Conservation (phyloP, 1,139 yeast species). For the Candida glucosophila region DNA sequence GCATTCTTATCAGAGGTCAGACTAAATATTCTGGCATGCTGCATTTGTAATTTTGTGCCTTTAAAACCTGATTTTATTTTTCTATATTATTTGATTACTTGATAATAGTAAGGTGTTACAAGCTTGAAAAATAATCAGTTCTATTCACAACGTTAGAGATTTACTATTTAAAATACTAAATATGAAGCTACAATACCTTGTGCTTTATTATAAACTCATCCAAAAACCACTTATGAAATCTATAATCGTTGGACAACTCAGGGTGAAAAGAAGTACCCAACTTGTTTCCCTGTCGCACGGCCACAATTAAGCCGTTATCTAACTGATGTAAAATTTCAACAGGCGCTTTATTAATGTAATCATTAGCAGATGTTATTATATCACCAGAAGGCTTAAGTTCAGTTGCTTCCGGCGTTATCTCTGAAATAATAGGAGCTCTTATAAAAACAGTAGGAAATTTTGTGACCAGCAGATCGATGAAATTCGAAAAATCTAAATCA, state of each 20-base stretch:
- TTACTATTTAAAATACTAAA: no score
- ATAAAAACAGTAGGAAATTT: constrained; percentile 60
- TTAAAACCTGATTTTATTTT: no score
- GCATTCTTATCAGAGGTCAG: no score
- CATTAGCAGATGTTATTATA: constrained; percentile 17
- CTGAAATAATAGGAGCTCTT: constrained; percentile 66
- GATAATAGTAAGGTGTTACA: no score
- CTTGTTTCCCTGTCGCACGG: constrained; percentile 60
- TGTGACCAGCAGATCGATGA: constrained; percentile 30
- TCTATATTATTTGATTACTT: no score
- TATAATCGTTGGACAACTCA: constrained; percentile 50
- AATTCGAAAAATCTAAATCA: constrained; percentile 38
- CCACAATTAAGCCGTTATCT: constrained; percentile 46
- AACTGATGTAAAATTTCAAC: constrained; percentile 38
- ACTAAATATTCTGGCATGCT: no score
- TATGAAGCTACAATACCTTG: no score
- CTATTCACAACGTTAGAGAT: no score
- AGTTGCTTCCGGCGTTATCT: no score
- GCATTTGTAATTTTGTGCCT: no score
- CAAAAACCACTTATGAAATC: constrained; percentile 70
- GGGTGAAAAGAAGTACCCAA: constrained; percentile 82
- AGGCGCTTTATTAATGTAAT: constrained; percentile 17
- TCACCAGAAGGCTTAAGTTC: no score
- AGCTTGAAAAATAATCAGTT: no score
- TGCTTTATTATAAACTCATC: constrained; percentile 38